Conservation (phyloP, 352 stramenopile species). For the Phytophthora constricta region DNA sequence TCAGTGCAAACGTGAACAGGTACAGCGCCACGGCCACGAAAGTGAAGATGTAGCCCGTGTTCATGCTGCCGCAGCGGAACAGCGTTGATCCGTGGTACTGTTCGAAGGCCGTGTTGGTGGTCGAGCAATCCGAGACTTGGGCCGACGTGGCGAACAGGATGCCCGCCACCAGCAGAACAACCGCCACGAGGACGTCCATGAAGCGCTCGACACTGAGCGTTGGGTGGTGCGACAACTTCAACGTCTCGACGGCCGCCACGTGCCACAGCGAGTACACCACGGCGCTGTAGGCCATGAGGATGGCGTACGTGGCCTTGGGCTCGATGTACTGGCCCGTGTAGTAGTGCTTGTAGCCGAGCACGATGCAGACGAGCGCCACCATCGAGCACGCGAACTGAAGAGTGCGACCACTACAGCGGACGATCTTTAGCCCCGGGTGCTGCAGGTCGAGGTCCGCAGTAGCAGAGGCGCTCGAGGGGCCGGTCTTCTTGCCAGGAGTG, state of each 20-base stretch:
- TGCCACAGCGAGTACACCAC: constrained; percentile 56
- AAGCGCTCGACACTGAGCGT: constrained; percentile 38
- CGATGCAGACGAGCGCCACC: constrained; percentile 33
- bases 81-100: constrained; percentile 28
- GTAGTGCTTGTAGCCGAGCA: constrained; percentile 42
- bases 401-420: constrained; percentile 26
- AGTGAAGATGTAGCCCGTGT: constrained; percentile 44
- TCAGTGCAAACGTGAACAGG: constrained; percentile 41
- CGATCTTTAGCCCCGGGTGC: constrained; percentile 24
- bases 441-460: constrained; percentile 20
- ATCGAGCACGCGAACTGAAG: constrained; percentile 37
- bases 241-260: constrained; percentile 43
- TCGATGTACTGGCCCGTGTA: constrained; percentile 52
- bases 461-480: constrained; percentile 15
- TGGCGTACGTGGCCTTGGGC: constrained; percentile 46
- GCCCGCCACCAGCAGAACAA: constrained; percentile 43
- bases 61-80: constrained; percentile 54
- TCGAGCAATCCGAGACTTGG: constrained; percentile 43
- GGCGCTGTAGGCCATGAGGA: constrained; percentile 52
- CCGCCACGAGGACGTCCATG: constrained; percentile 40
- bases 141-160: constrained; percentile 46
- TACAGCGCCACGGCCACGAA: constrained; percentile 49
- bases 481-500: constrained; percentile 13
- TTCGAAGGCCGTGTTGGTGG: constrained; percentile 43
- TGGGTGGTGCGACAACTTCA: constrained; percentile 48